Evolutionary conservation across 768 basidiomycete species (phyloP), one percentile per base, ranked within the genome.

Genomic region (Pulveroboletus ravenelii): DNA sequence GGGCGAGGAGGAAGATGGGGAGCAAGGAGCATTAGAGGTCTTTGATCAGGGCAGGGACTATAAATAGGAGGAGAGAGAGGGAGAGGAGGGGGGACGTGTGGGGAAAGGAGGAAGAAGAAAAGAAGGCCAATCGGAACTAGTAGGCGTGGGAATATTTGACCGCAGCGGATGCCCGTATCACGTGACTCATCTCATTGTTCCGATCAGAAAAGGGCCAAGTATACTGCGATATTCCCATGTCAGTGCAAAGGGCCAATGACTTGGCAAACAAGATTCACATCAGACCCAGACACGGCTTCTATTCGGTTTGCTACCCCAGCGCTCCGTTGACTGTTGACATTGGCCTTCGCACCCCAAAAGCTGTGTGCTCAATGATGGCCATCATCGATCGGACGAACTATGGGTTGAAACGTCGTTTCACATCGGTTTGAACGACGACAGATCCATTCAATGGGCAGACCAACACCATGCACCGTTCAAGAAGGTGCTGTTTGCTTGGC

Each of bases 41-140:
- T 50, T 53, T 52, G 17, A n/a, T 25, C 4, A 17, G 10, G 12
- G 13, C 20, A 51, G 8, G 23, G 50, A 23, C 18, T 15, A 44
- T 30, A 29, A 47, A 44, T 14, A 45, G 6, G 10, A 54, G 17
- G 36, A 13, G 25, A 1, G 36, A 36, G 47, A 41, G 27, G 43
- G 20, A 10, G 14, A 34, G 45, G 35, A n/a, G 20, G 20, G 10
- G 38, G 34, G 13, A n/a, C 5, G 50, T 51, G 35, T 50, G 52
- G 48, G 58, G 56, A 57, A 54, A 61, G 62, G 55, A 57, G 52
- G 30, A 43, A 42, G 39, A 50, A 44, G 46, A 41, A 12, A 14
- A 31, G 17, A 41, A 25, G 39, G 5, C 39, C 37, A 50, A 51
- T 48, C 45, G 45, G 51, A 59, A 50, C 42, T 41, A 44, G 2